Evolutionary conservation across 148 eudicot species (phyloP).

Genomic region (Vaccinium darrowii): DNA sequence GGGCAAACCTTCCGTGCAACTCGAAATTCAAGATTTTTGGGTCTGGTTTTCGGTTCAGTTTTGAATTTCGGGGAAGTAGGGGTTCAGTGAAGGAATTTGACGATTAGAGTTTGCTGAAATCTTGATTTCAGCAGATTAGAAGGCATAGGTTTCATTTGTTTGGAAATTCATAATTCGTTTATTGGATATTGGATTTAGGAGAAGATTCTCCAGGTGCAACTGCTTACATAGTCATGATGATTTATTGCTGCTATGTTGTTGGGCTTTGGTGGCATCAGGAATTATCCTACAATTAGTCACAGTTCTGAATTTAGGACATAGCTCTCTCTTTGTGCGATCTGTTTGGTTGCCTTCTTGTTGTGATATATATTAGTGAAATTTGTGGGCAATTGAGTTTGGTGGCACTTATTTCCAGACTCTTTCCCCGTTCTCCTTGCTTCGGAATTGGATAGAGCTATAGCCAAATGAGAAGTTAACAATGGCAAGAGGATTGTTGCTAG

Average conservation of each 20-base stretch:
- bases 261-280: background rate
- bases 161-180: background rate
- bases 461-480: conserved; percentile 72
- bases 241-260: background rate
- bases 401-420: conserved; percentile 4
- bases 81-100: background rate
- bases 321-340: background rate
- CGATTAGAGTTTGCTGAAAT: background rate
- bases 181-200: background rate
- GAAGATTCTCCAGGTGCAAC: background rate
- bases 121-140: background rate
- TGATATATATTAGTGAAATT: background rate
- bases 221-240: background rate
- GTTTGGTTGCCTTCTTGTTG: background rate
- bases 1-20: background rate
- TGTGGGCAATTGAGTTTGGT: conserved; percentile 7
- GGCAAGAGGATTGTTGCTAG: conserved; percentile 46
- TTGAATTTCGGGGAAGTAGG: conserved; percentile 6
- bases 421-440: background rate
- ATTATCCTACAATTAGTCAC: background rate
- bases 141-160: background rate
- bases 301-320: background rate
- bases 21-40: background rate
- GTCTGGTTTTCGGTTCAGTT: background rate
- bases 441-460: conserved; percentile 38